Base-by-base conservation (phyloP, 2,329 filamentous ascomycete species). In the Penicillium sp. region DNA sequence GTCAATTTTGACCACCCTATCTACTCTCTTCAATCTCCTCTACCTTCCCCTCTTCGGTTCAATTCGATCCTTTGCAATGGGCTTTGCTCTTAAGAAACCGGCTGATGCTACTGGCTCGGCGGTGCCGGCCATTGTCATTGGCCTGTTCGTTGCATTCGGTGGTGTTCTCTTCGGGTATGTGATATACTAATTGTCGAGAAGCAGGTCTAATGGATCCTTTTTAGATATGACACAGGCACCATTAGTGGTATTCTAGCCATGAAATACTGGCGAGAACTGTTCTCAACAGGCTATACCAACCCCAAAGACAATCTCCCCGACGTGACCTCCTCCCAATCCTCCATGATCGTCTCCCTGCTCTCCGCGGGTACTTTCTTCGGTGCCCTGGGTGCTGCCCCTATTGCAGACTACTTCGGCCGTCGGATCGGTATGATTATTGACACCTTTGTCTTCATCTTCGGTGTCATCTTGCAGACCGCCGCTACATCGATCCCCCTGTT, bases 301-400 rank as follows among this genome's bases (percentile, higher is more conserved):
- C 64, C 62, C 1, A 52, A 55, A 23, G 69, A 67, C 54, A 53
- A 66, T n/a, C 55, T 71, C 13, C 73, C 73, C 50, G 66, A 72
- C 47, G 62, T 80, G 9, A 72, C 75, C 6, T 70, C 75, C 74
- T 83, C 87, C 49, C 51, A 58, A 35, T 58, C 55, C 4, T 56
- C 53, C 9, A 55, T 56, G 48, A 56, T 58, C 22, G 56, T 58
- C 14, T 57, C 54, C 31, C 45, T 58, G 4, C 50, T 87, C 82
- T 80, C 84, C 18, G 84, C 77, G 43, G 85, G 85, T 27, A 87
- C 84, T 0, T 86, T 81, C 71, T 65, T 84, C 20, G 84, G 82
- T 50, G 79, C 84, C 34, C 66, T 69, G 11, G 56, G 51, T 20
- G 66, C 67, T n/a, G 69, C 66, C 14, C 62, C 56, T 4, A 40